Conservation (phyloP, 1,284 basidiomycete species). For the Puccinia brachypodii region DNA sequence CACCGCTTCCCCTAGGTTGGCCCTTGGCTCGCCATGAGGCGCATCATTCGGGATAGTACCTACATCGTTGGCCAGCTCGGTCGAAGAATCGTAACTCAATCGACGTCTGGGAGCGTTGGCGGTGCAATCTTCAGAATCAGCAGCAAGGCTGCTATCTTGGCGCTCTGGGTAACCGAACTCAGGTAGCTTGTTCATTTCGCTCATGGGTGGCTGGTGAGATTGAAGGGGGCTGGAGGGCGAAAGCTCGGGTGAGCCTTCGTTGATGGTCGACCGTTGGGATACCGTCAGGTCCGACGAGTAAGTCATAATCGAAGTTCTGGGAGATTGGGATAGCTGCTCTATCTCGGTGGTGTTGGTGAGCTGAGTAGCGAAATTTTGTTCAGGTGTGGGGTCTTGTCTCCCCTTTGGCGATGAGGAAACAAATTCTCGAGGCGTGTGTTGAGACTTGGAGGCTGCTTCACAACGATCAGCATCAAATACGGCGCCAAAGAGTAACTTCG, state of each 20-base stretch:
- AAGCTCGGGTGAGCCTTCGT: not conserved
- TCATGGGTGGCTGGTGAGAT: not conserved
- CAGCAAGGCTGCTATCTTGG: not conserved
- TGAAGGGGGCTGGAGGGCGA: not conserved
- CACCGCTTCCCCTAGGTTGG: too few species aligned
- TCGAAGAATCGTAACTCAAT: not conserved
- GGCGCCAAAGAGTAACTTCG: not conserved
- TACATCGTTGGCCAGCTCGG: not conserved
- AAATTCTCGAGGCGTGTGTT: not conserved
- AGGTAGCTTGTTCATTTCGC: not conserved
- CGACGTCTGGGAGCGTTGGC: not conserved
- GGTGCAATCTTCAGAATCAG: not conserved
- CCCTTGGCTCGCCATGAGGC: not conserved
- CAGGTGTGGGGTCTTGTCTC: not conserved
- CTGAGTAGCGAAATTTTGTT: not conserved
- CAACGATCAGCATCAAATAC: not conserved
- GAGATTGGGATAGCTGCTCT: not conserved
- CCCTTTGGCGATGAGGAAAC: not conserved
- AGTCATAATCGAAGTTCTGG: not conserved
- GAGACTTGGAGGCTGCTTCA: not conserved
- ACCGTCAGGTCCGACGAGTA: not conserved
- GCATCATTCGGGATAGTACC: not conserved
- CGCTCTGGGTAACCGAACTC: not conserved
- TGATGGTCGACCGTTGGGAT: not conserved
- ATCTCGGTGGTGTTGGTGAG: not conserved